Evolutionary conservation across 2,329 filamentous ascomycete genomes (phyloP).

Genomic region (Trichoderma semiorbis): DNA sequence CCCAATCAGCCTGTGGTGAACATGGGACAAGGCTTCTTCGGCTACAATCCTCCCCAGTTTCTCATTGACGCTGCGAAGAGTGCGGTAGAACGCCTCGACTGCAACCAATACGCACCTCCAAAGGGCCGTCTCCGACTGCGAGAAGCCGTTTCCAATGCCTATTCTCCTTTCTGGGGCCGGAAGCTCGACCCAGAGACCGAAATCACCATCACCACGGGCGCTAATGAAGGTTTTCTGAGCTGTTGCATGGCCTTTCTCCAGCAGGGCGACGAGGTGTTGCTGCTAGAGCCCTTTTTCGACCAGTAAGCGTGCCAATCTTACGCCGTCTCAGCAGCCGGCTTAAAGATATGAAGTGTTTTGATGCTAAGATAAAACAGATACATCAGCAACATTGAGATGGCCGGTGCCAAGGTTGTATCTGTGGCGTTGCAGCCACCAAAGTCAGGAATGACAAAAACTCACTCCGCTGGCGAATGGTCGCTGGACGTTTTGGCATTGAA

Average conservation of each 20-base stretch:
- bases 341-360: background rate
- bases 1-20: background rate
- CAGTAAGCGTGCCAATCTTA: background rate
- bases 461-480: background rate
- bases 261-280: background rate
- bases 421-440: conserved; percentile 4
- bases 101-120: conserved; percentile 3
- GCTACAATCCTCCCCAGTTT: conserved; percentile 7
- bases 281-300: conserved; percentile 1
- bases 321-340: background rate
- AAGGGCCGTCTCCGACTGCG: conserved; percentile 1
- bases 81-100: background rate
- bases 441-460: conserved; percentile 7
- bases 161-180: conserved; percentile 4
- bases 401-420: background rate
- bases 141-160: conserved; percentile 1
- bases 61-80: conserved; percentile 1
- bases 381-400: conserved; percentile 9
- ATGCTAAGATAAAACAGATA: background rate
- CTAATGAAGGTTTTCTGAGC: conserved; percentile 6
- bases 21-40: conserved; percentile 7
- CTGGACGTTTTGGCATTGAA: background rate
- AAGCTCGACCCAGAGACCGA: background rate
- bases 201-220: background rate
- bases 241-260: conserved; percentile 6